Conservation (phyloP, 2,329 filamentous ascomycete species). For the Clarireedia homoeocarpa region DNA sequence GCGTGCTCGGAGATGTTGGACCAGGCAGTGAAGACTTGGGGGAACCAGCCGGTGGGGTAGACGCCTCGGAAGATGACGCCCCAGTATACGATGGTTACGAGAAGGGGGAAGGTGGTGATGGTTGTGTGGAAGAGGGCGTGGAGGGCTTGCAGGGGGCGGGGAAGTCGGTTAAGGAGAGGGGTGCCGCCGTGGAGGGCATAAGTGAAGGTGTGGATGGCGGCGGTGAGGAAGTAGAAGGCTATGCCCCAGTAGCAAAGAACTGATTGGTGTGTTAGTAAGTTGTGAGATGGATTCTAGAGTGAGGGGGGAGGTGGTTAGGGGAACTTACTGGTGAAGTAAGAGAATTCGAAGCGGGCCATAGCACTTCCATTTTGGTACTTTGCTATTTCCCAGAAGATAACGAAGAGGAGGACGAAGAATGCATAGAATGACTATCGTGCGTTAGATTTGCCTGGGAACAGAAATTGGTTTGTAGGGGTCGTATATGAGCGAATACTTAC, state of each 20-base stretch:
- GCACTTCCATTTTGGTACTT: conserved; percentile 28
- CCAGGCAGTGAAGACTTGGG: conserved; percentile 47
- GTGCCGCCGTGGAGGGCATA: conserved; percentile 53
- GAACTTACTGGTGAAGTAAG: conserved; percentile 63
- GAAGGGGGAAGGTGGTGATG: conserved; percentile 54
- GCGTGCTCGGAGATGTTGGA: conserved; percentile 66
- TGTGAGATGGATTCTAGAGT: neutral
- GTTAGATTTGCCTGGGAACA: neutral
- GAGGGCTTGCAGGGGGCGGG: conserved; percentile 53
- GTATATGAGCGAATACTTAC: conserved; percentile 31
- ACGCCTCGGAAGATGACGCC: conserved; percentile 36
- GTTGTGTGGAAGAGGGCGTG: conserved; percentile 59
- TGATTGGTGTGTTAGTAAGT: conserved; percentile 1
- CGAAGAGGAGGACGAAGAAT: conserved; percentile 61
- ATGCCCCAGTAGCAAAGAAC: conserved; percentile 67
- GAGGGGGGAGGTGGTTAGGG: neutral
- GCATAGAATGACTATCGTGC: conserved; percentile 53
- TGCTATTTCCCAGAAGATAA: conserved; percentile 57
- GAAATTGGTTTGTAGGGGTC: neutral
- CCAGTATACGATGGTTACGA: conserved; percentile 70
- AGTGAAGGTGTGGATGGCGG: conserved; percentile 59
- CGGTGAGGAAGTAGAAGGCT: conserved; percentile 67
- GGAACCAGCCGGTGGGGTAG: conserved; percentile 29
- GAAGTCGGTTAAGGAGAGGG: conserved; percentile 50
- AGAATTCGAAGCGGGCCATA: conserved; percentile 47